These are phyloP conservation scores for Guillardia theta DNA, from an alignment of 78 protist genomes.

Conservation along the genomic window DNA sequence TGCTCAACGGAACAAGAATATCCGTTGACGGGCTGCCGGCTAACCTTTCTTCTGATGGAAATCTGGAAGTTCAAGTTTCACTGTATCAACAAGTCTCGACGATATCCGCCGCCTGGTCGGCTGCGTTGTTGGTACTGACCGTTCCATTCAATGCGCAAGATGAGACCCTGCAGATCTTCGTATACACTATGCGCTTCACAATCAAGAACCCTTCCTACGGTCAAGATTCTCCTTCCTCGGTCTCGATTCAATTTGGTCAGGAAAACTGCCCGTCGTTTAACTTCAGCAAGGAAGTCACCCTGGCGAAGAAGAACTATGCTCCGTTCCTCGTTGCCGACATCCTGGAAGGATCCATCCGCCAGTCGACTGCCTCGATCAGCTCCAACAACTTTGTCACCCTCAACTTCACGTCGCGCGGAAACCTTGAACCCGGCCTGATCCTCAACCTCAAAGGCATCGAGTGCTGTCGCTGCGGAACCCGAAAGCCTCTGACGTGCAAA, in stretches of 20 bases:
- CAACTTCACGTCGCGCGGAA: neutral
- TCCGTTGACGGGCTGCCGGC: too few species aligned
- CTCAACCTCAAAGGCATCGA: neutral
- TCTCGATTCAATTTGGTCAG: neutral
- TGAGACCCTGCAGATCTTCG: too few species aligned
- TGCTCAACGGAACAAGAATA: too few species aligned
- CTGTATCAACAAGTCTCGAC: too few species aligned
- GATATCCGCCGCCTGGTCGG: too few species aligned
- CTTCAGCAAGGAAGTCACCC: too few species aligned
- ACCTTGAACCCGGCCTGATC: neutral
- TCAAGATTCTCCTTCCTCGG: neutral
- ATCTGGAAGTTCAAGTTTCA: too few species aligned
- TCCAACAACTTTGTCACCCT: neutral
- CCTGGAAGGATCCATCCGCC: neutral
- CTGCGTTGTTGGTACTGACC: too few species aligned
- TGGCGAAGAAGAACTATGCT: too few species aligned
- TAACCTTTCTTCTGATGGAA: too few species aligned
- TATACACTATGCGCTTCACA: neutral
- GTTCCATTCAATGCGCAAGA: too few species aligned
- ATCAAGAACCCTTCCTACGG: neutral
- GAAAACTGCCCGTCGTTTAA: neutral
- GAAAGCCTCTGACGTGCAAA: too few species aligned
- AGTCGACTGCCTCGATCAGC: neutral
- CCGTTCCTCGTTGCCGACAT: neutral
- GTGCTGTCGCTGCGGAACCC: neutral